Percentiles rank a stretch among this genome's conserved stretches.
These are phyloP conservation scores for Escallonia rubra DNA, from an alignment of 129 eudicot species.

Conservation along the genomic window DNA sequence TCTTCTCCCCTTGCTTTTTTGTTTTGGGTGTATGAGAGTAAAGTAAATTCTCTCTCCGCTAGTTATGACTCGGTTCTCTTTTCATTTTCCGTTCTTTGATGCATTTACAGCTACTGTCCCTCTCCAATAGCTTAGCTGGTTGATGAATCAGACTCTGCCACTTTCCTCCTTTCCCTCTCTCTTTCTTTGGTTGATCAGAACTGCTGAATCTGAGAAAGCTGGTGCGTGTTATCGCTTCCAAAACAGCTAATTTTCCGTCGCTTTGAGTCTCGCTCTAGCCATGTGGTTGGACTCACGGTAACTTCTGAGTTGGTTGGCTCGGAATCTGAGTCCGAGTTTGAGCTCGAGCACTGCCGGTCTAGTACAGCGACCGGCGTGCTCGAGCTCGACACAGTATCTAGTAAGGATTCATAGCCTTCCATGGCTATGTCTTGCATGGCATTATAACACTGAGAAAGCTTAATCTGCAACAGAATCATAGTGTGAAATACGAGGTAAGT, in stretches of 20 bases:
- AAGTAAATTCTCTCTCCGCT: background rate
- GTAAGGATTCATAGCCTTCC: conserved; percentile 29
- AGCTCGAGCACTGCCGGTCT: conserved; percentile 20
- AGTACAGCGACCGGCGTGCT: conserved; percentile 30
- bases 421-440: conserved; percentile 33
- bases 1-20: conserved; percentile 1
- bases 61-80: background rate
- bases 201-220: conserved; percentile 29
- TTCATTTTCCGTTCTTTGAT: conserved; percentile 8
- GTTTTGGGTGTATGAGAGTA: conserved; percentile 3
- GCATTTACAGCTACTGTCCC: conserved; percentile 15
- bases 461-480: conserved; percentile 21
- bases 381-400: conserved; percentile 10
- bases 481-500: background rate
- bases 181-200: background rate
- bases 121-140: conserved; percentile 5
- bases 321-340: conserved; percentile 5
- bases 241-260: conserved; percentile 27
- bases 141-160: background rate
- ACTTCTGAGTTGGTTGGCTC: background rate
- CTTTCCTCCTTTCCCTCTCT: conserved; percentile 5
- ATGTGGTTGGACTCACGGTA: background rate
- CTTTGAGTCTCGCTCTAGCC: conserved; percentile 23
- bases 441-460: conserved; percentile 25
- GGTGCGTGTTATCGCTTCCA: conserved; percentile 16